Conservation (phyloP, 2,329 filamentous ascomycete genomes). For the Aspergillaceae sp. region DNA sequence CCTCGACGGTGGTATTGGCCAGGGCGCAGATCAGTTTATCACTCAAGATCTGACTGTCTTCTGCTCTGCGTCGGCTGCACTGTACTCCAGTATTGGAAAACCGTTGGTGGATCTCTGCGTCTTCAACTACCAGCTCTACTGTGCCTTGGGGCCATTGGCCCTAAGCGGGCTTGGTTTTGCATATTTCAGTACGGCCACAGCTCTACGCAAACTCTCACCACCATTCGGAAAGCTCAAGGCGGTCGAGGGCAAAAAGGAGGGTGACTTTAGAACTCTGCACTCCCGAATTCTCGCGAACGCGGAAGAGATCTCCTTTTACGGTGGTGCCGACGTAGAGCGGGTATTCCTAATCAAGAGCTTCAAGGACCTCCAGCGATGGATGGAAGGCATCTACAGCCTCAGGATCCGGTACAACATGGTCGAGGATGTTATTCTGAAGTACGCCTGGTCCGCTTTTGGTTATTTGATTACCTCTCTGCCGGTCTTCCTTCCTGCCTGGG, state of each 20-base stretch:
- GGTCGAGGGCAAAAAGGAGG: constrained; percentile 88
- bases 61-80: constrained; percentile 79
- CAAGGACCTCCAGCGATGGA: constrained; percentile 86
- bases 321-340: constrained; percentile 90
- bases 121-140: constrained; percentile 96
- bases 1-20: constrained; percentile 82
- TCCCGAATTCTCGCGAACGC: constrained; percentile 90
- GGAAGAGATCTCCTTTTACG: constrained; percentile 96
- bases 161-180: constrained; percentile 79
- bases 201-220: constrained; percentile 78
- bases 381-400: constrained; percentile 96
- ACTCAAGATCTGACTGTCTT: constrained; percentile 95
- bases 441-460: constrained; percentile 96
- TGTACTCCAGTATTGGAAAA: constrained; percentile 97
- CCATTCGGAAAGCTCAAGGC: constrained; percentile 96
- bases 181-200: constrained; percentile 87
- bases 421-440: constrained; percentile 96
- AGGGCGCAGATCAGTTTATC: constrained; percentile 92
- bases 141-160: constrained; percentile 79
- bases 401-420: constrained; percentile 99
- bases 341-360: constrained; percentile 87
- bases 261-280: constrained; percentile 86
- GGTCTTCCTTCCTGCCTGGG: constrained; percentile 90
- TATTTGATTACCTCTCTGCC: constrained; percentile 89
- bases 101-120: constrained; percentile 94